Conservation (phyloP, 805 yeast genomes). For the Spathaspora girioi region DNA sequence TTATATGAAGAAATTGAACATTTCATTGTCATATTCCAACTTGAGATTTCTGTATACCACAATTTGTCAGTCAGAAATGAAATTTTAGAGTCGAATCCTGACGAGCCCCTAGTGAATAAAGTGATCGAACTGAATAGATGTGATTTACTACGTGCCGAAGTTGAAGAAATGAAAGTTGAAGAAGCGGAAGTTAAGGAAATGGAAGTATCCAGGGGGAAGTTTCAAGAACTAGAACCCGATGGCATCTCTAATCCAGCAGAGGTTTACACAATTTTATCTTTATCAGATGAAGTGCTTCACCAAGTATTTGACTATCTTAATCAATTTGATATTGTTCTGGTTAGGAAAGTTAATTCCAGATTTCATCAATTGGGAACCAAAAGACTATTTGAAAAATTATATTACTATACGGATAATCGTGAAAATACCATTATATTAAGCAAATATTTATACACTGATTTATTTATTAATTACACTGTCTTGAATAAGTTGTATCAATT, state of each 20-base stretch:
- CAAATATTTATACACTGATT: not conserved
- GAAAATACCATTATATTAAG: not conserved
- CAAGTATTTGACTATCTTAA: not conserved
- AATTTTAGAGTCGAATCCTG: too few relatives aligned
- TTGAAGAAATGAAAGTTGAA: too few relatives aligned
- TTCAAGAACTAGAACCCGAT: too few relatives aligned
- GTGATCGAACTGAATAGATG: too few relatives aligned
- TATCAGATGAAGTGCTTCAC: not conserved
- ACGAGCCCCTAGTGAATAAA: too few relatives aligned
- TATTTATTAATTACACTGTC: not conserved
- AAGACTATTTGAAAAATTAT: not conserved
- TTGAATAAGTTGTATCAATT: not conserved
- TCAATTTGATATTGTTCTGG: not conserved
- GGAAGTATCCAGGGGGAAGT: too few relatives aligned
- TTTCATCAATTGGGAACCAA: not conserved
- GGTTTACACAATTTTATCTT: not conserved
- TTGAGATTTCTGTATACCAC: too few relatives aligned
- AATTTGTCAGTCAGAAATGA: too few relatives aligned
- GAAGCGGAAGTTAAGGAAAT: too few relatives aligned
- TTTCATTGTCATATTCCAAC: too few relatives aligned
- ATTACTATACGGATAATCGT: not conserved
- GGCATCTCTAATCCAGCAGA: not conserved
- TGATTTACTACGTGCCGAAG: too few relatives aligned
- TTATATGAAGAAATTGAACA: too few relatives aligned
- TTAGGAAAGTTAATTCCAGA: not conserved